These are phyloP conservation scores for Yamadazyma spencermartinsiae DNA, from an alignment of 1,139 yeast species.

Conservation along the genomic window DNA sequence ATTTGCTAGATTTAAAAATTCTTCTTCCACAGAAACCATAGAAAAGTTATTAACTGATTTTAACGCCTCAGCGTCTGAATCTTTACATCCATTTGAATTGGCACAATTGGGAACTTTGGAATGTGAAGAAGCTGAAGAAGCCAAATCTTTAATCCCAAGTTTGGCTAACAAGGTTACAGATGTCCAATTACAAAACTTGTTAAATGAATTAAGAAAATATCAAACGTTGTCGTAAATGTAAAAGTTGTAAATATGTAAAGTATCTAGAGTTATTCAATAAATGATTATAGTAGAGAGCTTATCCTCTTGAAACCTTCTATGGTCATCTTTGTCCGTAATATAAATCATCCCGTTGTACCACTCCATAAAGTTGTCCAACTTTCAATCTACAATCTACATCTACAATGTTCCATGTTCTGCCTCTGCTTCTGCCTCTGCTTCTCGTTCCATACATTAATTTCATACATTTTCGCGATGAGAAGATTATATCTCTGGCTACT, in stretches of 20 bases:
- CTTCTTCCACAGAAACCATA: slow-evolving; percentile 90
- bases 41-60: slow-evolving; percentile 77
- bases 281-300: too few species aligned
- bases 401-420: too few species aligned
- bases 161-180: slow-evolving; percentile 78
- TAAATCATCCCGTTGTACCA: too few species aligned
- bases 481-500: too few species aligned
- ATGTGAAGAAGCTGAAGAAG: slow-evolving; percentile 97
- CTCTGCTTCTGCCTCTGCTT: too few species aligned
- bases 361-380: too few species aligned
- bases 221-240: slow-evolving; percentile 39
- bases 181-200: slow-evolving; percentile 79
- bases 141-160: slow-evolving; percentile 90
- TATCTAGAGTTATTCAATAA: too few species aligned
- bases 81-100: slow-evolving; percentile 90
- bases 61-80: slow-evolving; percentile 55
- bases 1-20: slow-evolving; percentile 88
- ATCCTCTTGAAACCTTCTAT: too few species aligned
- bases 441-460: slow-evolving; percentile 8
- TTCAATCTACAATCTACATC: too few species aligned
- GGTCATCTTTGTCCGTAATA: too few species aligned
- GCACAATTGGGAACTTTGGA: slow-evolving; percentile 93
- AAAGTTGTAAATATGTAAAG: slow-evolving; percentile 2
- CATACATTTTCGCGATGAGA: neutral
- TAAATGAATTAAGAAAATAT: slow-evolving; percentile 79